A percentile compares a stretch with the other conserved stretches of the same genome.
phyloP scores from a whole-genome alignment of 768 basidiomycete genomes.

The Amylocystis lapponica region DNA sequence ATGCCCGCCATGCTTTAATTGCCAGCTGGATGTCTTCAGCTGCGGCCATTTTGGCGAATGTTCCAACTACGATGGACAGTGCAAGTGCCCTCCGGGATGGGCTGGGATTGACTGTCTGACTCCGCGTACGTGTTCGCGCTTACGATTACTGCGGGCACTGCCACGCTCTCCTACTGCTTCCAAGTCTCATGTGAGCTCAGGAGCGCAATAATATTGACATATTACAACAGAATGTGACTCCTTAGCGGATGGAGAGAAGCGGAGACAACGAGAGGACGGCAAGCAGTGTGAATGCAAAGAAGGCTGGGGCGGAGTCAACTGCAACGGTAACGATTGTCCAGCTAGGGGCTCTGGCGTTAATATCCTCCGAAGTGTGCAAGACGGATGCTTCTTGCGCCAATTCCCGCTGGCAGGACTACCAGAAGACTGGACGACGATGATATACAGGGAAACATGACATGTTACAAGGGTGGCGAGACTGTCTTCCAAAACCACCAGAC shows the following conservation, averaged over 20 bases:
- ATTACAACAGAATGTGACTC: constrained; percentile 81
- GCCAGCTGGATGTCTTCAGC: constrained; percentile 82
- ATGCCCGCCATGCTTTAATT: constrained; percentile 95
- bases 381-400: constrained; percentile 68
- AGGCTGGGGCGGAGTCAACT: constrained; percentile 95
- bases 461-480: constrained; percentile 89
- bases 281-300: constrained; percentile 85
- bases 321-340: constrained; percentile 94
- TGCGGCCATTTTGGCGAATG: constrained; percentile 93
- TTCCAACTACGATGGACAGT: constrained; percentile 90
- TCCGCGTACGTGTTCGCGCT: constrained; percentile 61
- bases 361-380: constrained; percentile 64
- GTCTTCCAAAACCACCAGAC: constrained; percentile 97
- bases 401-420: constrained; percentile 61
- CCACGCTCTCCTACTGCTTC: too few relatives aligned
- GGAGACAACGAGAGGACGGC: constrained; percentile 72
- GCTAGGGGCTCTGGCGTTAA: background rate
- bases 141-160: background rate
- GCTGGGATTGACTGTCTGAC: constrained; percentile 92
- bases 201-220: constrained; percentile 9
- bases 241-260: constrained; percentile 81
- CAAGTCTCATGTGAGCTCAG: too few relatives aligned
- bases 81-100: constrained; percentile 96
- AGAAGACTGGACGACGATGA: constrained; percentile 30
- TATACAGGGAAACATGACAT: constrained; percentile 75